These are phyloP conservation scores for Zygosaccharomyces siamensis DNA, from an alignment of 805 yeast species.

Conservation along the genomic window DNA sequence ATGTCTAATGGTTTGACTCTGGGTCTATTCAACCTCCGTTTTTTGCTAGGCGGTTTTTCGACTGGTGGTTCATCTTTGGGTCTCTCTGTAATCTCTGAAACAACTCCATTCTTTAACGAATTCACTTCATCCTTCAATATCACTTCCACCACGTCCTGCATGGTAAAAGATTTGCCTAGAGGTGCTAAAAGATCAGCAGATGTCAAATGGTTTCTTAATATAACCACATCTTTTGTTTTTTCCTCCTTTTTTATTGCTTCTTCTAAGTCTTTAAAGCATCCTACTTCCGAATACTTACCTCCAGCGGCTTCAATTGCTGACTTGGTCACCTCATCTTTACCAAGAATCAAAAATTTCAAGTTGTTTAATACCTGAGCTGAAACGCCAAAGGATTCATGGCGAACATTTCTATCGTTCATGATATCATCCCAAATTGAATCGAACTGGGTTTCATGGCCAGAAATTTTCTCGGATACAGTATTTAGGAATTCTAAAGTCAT, in stretches of 20 bases:
- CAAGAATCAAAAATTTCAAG: slow-evolving; percentile 3
- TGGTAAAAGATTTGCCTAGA: slow-evolving; percentile 19
- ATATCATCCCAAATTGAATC: slow-evolving; percentile 13
- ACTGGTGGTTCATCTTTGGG: slow-evolving; percentile 5
- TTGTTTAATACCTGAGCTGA: slow-evolving; percentile 1
- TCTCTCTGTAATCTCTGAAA: background rate
- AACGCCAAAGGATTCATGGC: background rate
- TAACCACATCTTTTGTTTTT: background rate
- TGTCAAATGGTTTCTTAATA: background rate
- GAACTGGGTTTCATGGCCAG: slow-evolving; percentile 11
- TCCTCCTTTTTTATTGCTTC: background rate
- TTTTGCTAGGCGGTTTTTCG: slow-evolving; percentile 12
- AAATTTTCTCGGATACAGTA: background rate
- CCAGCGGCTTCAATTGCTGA: slow-evolving; percentile 6
- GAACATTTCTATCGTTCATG: background rate
- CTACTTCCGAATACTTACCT: slow-evolving; percentile 3
- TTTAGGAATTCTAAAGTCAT: slow-evolving; percentile 8
- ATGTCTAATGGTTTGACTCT: slow-evolving; percentile 35
- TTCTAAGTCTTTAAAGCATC: background rate
- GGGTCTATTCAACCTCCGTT: slow-evolving; percentile 22
- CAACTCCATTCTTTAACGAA: slow-evolving; percentile 7
- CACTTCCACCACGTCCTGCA: slow-evolving; percentile 30
- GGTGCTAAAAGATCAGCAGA: background rate
- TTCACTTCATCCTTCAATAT: slow-evolving; percentile 18
- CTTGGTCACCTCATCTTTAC: background rate